Conservation (phyloP, 176 grass and related monocot species). For the Echinochloa phyllopogon region DNA sequence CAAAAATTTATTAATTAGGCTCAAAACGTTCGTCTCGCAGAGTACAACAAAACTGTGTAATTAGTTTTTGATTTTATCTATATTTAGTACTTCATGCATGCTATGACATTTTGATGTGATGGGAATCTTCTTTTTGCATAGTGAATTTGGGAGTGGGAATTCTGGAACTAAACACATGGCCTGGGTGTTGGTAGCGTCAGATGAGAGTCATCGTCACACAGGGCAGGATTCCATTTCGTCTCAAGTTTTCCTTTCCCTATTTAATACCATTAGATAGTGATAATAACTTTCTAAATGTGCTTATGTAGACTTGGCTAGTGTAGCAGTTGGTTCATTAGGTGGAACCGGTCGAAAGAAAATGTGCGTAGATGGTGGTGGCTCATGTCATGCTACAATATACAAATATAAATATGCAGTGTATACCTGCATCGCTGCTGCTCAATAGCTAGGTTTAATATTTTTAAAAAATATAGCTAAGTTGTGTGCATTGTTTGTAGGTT, state of each 20-base stretch:
- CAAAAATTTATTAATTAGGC: too few relatives aligned
- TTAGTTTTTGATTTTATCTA: too few relatives aligned
- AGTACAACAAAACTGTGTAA: too few relatives aligned
- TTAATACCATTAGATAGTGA: not conserved
- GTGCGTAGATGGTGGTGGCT: not conserved
- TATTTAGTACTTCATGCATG: too few relatives aligned
- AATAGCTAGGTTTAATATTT: not conserved
- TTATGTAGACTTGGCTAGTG: slow-evolving; percentile 22
- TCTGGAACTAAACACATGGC: too few relatives aligned
- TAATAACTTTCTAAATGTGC: not conserved
- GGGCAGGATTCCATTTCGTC: not conserved
- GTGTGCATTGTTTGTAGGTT: not conserved
- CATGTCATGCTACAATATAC: slow-evolving; percentile 7
- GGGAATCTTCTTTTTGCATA: too few relatives aligned
- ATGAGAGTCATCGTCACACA: not conserved
- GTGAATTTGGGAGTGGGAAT: too few relatives aligned
- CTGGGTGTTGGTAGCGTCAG: slow-evolving; percentile 22
- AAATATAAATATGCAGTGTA: not conserved
- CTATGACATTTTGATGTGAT: too few relatives aligned
- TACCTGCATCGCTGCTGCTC: not conserved
- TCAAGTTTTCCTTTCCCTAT: not conserved
- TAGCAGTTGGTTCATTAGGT: slow-evolving; percentile 53
- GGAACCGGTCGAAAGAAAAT: not conserved
- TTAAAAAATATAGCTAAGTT: too few relatives aligned
- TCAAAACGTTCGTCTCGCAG: too few relatives aligned